Evolutionary conservation across 192 early-diverging fungal species (phyloP), one percentile per base, ranked within the genome.

Genomic region (Coemansia interrupta): DNA sequence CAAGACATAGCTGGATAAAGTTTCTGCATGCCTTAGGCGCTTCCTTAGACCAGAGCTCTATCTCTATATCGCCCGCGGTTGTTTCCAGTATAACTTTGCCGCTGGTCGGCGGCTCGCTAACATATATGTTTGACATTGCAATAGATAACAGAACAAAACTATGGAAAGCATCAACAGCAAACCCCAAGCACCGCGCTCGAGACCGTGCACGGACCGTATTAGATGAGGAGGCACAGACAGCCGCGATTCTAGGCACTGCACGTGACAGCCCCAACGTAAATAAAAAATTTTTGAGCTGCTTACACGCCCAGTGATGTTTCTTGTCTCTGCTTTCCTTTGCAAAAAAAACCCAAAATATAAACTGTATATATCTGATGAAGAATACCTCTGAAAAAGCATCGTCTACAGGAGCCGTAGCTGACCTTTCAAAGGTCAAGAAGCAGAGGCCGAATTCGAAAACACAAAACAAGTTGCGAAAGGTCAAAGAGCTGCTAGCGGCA

Each of bases 31-130:
- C 87, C 56, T 89, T 89, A 0, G 95, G 95, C 0, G 89, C 64
- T 68, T 98, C 94, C 58, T 95, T 95, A n/a, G 90, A 80, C 92
- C 93, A 98, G 28, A 96, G 83, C 68, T 96, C 93, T 17, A 98
- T 85, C 26, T 92, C 89, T 24, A 98, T 83, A 68, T 91, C 89
- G 13, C 95, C 95, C 24, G 74, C 76, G 8, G 88, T 86, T 11
- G 95, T 95, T 20, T 94, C 85, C 29, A 98, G 66, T 61, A 90
- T 80, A 23, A 97, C 87, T 49, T 87, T 88, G 46, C 83, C 85
- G 71, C 83, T 87, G 20, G 76, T 79, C 3, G 76, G 66, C 41
- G 76, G 76, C 48, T 79, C 76, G 53, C 66, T 70, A 26, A 70
- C 54, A 49, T 79, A 79, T 28, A 79, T 68, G 23, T 58, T 69